Base-by-base conservation (phyloP, 208 protist genomes). In the Trypanosoma boissoni region DNA sequence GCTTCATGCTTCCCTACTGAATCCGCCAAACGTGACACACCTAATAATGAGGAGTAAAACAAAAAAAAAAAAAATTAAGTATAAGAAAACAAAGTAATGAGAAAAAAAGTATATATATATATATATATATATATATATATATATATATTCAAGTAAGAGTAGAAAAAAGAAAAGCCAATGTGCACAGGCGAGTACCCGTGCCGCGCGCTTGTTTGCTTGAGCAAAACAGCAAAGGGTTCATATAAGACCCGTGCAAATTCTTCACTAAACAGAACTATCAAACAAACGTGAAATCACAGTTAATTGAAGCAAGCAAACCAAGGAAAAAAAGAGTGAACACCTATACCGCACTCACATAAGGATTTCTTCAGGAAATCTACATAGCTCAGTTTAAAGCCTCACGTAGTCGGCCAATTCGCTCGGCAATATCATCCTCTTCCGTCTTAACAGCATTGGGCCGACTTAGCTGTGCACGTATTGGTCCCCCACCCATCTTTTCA, bases 351-450 rank as follows among this genome's bases (percentile, higher is more conserved):
- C n/a, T n/a, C n/a, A n/a, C n/a, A n/a, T n/a, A n/a, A n/a, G n/a
- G n/a, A n/a, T n/a, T n/a, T n/a, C n/a, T n/a, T n/a, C n/a, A n/a
- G n/a, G n/a, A n/a, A n/a, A n/a, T n/a, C n/a, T 23, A 29, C 14
- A 28, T 16, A 28, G 18, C 18, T 54, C 57, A 92, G 32, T 83
- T 26, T 8, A 75, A 48, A 49, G 45, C 50, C 14, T 6, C 53
- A 62, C 82, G 80, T 12, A 91, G 71, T 9, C 70, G 63, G 56
- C 79, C 76, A 23, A 94, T 65, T 24, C 80, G 72, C 62, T 74
- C 76, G n/a, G 68, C 32, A 27, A 94, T 83, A 6, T 89, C 80
- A 55, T 88, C 76, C 50, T 88, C 78, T 18, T 64, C 64, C 18
- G n/a, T n/a, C n/a, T 76, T 61, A 18, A 80, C 51, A 18, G 73